Evolutionary conservation across 2,329 filamentous ascomycete genomes (phyloP).

Genomic region (Aspergillus arachidicola): DNA sequence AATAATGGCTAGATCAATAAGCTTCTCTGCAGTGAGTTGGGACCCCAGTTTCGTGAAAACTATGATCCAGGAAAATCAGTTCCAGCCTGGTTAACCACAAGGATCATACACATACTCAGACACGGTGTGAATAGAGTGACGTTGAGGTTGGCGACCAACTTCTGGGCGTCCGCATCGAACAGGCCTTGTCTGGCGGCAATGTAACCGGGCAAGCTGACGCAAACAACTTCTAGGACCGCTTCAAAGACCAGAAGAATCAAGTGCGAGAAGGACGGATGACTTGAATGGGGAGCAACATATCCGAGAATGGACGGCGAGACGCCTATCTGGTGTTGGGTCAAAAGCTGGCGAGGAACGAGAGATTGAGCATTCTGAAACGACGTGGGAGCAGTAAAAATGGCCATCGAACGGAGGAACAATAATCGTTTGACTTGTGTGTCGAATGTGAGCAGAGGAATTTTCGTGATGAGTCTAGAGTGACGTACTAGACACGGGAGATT

Average conservation of each 20-base stretch:
- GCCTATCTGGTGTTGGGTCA: constrained; percentile 28
- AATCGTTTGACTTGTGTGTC: background rate
- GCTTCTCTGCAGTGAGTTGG: constrained; percentile 87
- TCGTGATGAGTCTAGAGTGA: background rate
- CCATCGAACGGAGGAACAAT: constrained; percentile 30
- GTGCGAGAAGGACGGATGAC: constrained; percentile 56
- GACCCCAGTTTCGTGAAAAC: constrained; percentile 97
- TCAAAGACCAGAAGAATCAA: constrained; percentile 86
- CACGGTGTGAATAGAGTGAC: constrained; percentile 96
- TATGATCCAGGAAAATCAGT: constrained; percentile 36
- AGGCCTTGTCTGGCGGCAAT: constrained; percentile 86
- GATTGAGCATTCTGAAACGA: constrained; percentile 50
- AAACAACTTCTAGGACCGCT: constrained; percentile 92
- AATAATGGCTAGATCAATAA: constrained; percentile 88
- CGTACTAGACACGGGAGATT: background rate
- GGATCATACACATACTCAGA: constrained; percentile 69
- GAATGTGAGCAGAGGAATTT: background rate
- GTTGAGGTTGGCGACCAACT: constrained; percentile 95
- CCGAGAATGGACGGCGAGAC: constrained; percentile 24
- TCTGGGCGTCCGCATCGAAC: constrained; percentile 94
- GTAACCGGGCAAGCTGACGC: constrained; percentile 91
- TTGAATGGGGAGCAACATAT: constrained; percentile 34
- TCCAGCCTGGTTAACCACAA: background rate
- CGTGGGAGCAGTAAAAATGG: constrained; percentile 51
- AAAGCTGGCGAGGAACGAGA: constrained; percentile 23